Conservation (phyloP, 768 basidiomycete species). For the Termitomyces sp. region DNA sequence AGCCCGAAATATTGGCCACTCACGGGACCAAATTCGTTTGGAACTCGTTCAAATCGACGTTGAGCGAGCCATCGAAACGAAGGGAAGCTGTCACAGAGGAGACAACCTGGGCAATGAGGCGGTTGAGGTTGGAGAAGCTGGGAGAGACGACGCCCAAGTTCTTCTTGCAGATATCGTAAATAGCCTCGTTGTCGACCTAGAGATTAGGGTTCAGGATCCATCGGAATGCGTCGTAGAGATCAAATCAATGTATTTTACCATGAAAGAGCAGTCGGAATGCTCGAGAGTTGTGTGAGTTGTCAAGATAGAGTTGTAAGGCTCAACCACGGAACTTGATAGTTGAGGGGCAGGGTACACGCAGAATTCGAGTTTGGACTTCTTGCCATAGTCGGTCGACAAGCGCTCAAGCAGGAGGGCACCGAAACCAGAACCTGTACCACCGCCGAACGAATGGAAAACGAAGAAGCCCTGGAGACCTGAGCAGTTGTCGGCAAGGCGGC, state of each 20-base stretch:
- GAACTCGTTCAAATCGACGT: constrained; percentile 97
- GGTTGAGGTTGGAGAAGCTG: constrained; percentile 91
- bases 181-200: constrained; percentile 97
- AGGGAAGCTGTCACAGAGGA: constrained; percentile 97
- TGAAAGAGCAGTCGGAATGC: constrained; percentile 99
- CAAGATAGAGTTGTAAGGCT: constrained; percentile 97
- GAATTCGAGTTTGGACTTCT: constrained; percentile 99
- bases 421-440: constrained; percentile 98
- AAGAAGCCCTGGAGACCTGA: constrained; percentile 99
- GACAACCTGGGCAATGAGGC: constrained; percentile 97
- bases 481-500: constrained; percentile 97
- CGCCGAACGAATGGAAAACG: constrained; percentile 99
- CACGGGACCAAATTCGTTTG: constrained; percentile 98
- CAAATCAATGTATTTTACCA: constrained; percentile 50
- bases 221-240: not conserved
- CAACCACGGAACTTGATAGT: constrained; percentile 93
- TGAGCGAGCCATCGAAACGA: constrained; percentile 95
- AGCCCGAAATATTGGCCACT: constrained; percentile 28
- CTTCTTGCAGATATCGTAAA: constrained; percentile 99
- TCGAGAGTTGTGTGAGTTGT: constrained; percentile 99
- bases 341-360: constrained; percentile 96
- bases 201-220: constrained; percentile 4
- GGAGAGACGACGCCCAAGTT: constrained; percentile 83
- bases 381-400: constrained; percentile 97
- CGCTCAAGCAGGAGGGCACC: constrained; percentile 97